Base-by-base conservation (phyloP, 2,329 filamentous ascomycete species). In the Aspergillus ibericus region DNA sequence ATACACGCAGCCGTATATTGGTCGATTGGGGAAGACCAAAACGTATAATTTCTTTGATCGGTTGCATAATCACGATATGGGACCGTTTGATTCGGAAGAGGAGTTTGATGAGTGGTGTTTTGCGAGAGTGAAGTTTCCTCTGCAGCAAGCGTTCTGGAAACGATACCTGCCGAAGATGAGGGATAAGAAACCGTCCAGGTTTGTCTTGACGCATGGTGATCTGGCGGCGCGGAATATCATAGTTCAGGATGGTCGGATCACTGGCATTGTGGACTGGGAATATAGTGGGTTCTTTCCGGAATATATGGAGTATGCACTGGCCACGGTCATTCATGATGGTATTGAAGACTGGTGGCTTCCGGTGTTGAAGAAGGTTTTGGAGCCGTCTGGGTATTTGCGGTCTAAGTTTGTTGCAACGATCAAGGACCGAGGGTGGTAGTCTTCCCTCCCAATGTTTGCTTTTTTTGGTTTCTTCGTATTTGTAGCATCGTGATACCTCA, bases 231-330 rank as follows among this genome's bases (percentile, higher is more conserved):
- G 51, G 59, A 75, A 74, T 55, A 71, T 75, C 53, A 64, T 75
- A 15, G 60, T 73, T 22, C 60, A 64, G 9, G 42, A 62, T 47
- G 66, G 62, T 22, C 10, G 56, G 20, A 61, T 72, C 20, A 63
- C 62, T 46, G 69, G 61, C 1, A 66, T 79, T 25, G 64, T 79
- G 53, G 74, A 79, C 63, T 78, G 72, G 75, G 74, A 78, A 53
- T 72, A 66, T 48, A 63, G 72, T 38, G 73, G 74, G 6, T 78
- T 72, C 72, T 76, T 73, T 60, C 74, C 73, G n/a, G 71, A 64
- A 36, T 77, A 77, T 62, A 77, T 70, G 18, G 49, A 42, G 15
- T 52, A 52, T 25, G 49, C 35, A 5, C 13, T 52, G 20, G 49
- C 49, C 13, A 52, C 34, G 0, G 32, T 52, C 13, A 52, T 52